Base-by-base conservation (phyloP, 345 rosid genomes). In the Raphanus raphanistrum region DNA sequence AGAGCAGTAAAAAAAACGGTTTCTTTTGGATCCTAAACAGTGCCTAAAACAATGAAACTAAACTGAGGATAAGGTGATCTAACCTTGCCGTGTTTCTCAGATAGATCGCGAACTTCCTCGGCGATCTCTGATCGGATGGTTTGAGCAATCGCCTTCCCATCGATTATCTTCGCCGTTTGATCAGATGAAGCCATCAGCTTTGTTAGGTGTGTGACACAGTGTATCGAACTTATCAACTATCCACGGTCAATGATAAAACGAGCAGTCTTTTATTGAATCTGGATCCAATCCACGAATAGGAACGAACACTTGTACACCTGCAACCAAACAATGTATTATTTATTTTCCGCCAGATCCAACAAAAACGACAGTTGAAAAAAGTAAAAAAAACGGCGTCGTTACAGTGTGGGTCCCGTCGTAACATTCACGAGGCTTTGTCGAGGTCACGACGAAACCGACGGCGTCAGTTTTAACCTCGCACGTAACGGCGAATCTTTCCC, bases 91-190 rank as follows among this genome's bases (percentile, higher is more conserved):
- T 88, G 82, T 80, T 92, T 89, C 66, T 88, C 77, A 6, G 85
- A 85, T 31, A 94, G 86, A 13, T 66, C 79, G 59, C 84, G 83
- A 70, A 92, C 90, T 84, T 92, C 94, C 5, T 85, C 87, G 28
- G 93, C 93, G 63, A 94, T 92, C 84, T 92, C 98, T 17, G 88
- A 87, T 82, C 93, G 84, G 73, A 90, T 88, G 31, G 96, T 88
- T 68, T 88, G 85, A 7, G 97, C 97, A 64, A 92, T 81, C 33
- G 84, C 90, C 81, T 87, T 90, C 13, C 97, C 97, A 72, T 89
- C 94, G 68, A 94, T 90, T 45, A 88, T 55, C 71, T 82, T 84
- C 65, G 97, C 96, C 63, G 80, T 80, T 32, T 66, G 86, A 76
- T 79, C 92, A 26, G 90, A 76, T 29, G 93, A 84, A 31, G 90